These are phyloP conservation scores for Lathyrus sativus DNA, from an alignment of 306 rosid species.

Conservation along the genomic window DNA sequence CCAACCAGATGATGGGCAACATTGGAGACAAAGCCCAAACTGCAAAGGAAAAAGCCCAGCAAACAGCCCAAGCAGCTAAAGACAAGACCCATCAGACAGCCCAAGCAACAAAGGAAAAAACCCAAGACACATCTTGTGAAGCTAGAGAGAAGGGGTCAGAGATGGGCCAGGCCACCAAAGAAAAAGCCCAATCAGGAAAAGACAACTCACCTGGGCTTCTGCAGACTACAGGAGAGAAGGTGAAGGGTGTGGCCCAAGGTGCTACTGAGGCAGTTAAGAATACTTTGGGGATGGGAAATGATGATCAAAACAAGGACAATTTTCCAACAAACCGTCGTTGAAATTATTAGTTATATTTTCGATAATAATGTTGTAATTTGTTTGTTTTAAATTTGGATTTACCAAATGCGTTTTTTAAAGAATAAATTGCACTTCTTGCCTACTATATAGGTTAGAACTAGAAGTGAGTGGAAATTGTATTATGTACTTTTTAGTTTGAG, in stretches of 20 bases:
- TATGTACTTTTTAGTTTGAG: neutral
- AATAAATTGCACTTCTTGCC: neutral
- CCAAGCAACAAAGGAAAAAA: constrained; percentile 33
- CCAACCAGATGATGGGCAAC: constrained; percentile 47
- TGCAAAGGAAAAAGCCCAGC: constrained; percentile 39
- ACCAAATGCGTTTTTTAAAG: neutral
- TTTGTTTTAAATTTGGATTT: neutral
- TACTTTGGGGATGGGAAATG: constrained; percentile 58
- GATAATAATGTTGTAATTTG: neutral
- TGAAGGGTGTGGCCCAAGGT: constrained; percentile 57
- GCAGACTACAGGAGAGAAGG: constrained; percentile 58
- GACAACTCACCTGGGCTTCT: constrained; percentile 46
- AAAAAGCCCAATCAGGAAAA: constrained; percentile 40
- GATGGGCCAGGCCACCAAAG: constrained; percentile 41
- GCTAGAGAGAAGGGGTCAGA: constrained; percentile 36
- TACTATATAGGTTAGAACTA: neutral
- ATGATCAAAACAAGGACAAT: constrained; percentile 7
- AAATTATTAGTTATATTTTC: neutral
- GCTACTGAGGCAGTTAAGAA: constrained; percentile 51
- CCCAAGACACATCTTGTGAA: constrained; percentile 27
- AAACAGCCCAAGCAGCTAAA: constrained; percentile 41
- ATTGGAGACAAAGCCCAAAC: constrained; percentile 46
- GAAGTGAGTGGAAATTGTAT: neutral
- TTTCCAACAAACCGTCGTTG: neutral
- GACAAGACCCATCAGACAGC: constrained; percentile 37